Evolutionary conservation across 1,139 yeast species (phyloP).

Genomic region (Blastobotrys illinoisensis): DNA sequence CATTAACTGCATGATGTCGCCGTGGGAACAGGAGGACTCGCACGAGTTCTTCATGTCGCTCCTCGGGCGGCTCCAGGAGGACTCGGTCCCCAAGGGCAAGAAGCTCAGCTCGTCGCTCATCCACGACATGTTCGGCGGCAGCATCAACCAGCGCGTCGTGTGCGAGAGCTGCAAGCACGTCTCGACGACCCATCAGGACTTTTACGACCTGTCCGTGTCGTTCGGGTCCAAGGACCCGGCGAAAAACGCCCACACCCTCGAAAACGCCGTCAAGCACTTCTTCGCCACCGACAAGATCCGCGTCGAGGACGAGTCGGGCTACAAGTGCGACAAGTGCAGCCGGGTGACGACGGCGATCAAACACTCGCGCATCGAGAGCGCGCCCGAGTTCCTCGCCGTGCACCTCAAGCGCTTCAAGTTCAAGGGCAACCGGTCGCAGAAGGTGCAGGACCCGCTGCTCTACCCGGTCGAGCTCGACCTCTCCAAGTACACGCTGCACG

Average conservation of each 20-base stretch:
- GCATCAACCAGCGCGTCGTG: slow-evolving; percentile 74
- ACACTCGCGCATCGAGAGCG: slow-evolving; percentile 62
- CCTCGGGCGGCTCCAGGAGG: slow-evolving; percentile 84
- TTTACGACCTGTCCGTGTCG: slow-evolving; percentile 76
- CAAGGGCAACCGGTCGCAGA: slow-evolving; percentile 51
- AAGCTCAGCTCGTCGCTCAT: slow-evolving; percentile 77
- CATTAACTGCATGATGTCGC: slow-evolving; percentile 93
- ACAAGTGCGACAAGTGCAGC: slow-evolving; percentile 83
- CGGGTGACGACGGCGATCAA: slow-evolving; percentile 73
- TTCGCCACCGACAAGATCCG: slow-evolving; percentile 61
- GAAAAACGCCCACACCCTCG: slow-evolving; percentile 49
- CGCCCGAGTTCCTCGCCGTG: slow-evolving; percentile 83
- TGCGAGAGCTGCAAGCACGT: slow-evolving; percentile 75
- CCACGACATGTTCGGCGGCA: slow-evolving; percentile 92
- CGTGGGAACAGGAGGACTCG: slow-evolving; percentile 96
- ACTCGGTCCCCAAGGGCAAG: slow-evolving; percentile 80
- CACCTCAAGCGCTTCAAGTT: slow-evolving; percentile 80
- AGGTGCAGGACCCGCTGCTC: slow-evolving; percentile 78
- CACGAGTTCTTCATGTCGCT: slow-evolving; percentile 95
- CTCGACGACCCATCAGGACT: slow-evolving; percentile 88
- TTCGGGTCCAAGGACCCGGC: slow-evolving; percentile 33
- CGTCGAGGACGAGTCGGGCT: slow-evolving; percentile 52
- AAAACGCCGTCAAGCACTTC: slow-evolving; percentile 69
- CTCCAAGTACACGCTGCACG: slow-evolving; percentile 47
- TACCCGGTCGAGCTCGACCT: slow-evolving; percentile 77